Evolutionary conservation across 2,329 filamentous ascomycete species (phyloP), one percentile per base, ranked within the genome.

Genomic region (Pseudopyricularia javanii): DNA sequence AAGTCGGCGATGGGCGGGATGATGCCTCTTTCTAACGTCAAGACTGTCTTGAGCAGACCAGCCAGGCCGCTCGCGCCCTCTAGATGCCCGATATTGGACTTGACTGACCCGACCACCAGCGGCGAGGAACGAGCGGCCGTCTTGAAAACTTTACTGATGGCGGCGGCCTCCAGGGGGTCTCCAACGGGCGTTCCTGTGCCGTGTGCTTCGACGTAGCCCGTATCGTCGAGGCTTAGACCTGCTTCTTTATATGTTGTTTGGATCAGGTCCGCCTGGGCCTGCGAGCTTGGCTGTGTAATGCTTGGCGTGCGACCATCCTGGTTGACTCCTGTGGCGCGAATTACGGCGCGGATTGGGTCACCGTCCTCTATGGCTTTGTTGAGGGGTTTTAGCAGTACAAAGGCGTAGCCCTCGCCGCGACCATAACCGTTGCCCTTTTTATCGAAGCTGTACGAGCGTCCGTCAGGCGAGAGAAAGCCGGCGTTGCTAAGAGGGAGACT

Each of bases 11-110:
- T 62, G 0, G 62, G 61, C 11, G 61, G 58, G 1, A 74, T 58
- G 0, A 54, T 50, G 1, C 59, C 64, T n/a, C 69, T 60, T 57
- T 73, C 68, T 34, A 75, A 53, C 24, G 64, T 62, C 32, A 70
- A 55, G 1, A 70, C 56, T 0, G 65, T 63, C 56, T 72, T 74
- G 22, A 77, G 59, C 9, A 76, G 47, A 7, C 68, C 68, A 0
- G 72, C 71, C 3, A 75, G 57, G 1, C 74, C 74, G 3, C 71
- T 70, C 0, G 69, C 66, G 6, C 71, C 71, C 58, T 77, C 74
- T 0, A 69, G 67, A 51, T 77, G 74, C 5, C 74, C 74, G 28
- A 71, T 63, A 5, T 70, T 64, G 0, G 68, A 67, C 57, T 71
- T 72, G 54, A 70, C 56, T 0, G 63, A 67, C 3, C 68, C 69